Percentiles rank a stretch among this genome's conserved stretches.
Conservation (phyloP, 768 basidiomycete species). For the Termitomyces sp. region DNA sequence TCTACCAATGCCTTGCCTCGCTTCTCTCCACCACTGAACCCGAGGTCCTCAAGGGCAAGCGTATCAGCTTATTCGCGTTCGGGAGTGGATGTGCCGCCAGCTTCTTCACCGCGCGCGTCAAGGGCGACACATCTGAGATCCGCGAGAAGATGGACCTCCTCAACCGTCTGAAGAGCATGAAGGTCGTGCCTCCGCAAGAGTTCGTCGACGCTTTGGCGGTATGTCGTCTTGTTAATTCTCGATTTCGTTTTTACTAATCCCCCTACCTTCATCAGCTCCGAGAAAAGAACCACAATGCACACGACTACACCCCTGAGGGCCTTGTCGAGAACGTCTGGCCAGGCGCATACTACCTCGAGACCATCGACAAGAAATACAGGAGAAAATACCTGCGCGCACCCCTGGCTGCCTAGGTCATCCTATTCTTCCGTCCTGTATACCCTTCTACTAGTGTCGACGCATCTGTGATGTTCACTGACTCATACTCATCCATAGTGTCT, state of each 20-base stretch:
- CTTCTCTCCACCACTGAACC: constrained; percentile 75
- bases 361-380: constrained; percentile 87
- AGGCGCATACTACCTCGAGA: constrained; percentile 89
- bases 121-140: constrained; percentile 85
- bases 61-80: constrained; percentile 93
- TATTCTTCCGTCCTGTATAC: constrained; percentile 6
- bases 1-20: constrained; percentile 93
- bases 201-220: constrained; percentile 84
- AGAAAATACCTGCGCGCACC: constrained; percentile 74
- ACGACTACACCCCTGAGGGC: constrained; percentile 81
- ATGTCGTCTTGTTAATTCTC: constrained; percentile 25
- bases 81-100: constrained; percentile 93
- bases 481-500: constrained; percentile 6
- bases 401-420: constrained; percentile 30
- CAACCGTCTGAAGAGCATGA: constrained; percentile 77
- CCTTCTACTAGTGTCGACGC: constrained; percentile 13
- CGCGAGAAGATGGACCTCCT: constrained; percentile 78
- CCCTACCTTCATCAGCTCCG: constrained; percentile 61
- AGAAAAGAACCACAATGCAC: constrained; percentile 94
- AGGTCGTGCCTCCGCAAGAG: constrained; percentile 88
- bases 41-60: constrained; percentile 71
- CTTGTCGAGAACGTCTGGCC: constrained; percentile 92
- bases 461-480: not conserved
- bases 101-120: constrained; percentile 87
- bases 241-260: constrained; percentile 7